Base-by-base conservation (phyloP, 306 rosid species). In the Notholithocarpus densiflorus region DNA sequence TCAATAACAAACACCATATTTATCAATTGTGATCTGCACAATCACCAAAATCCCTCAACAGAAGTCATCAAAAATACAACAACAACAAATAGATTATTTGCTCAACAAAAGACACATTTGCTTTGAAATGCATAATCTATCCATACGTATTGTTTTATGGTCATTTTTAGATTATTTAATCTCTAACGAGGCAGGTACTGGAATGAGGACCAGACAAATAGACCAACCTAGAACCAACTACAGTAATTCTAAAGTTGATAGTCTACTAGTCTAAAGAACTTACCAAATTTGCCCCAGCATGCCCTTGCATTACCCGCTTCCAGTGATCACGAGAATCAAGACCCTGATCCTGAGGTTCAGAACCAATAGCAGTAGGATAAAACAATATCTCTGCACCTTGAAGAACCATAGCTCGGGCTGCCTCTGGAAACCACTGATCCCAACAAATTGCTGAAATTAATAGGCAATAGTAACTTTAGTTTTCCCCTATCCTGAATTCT, bases 381-480 rank as follows among this genome's bases (percentile, higher is more conserved):
- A 95, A 83, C 91, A 95, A 84, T 84, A 95, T 88, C 84, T 95
- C 98, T 15, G 97, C 98, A 84, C 98, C 98, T 87, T 95, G 98
- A 89, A 95, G 98, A 57, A 75, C 98, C 97, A 95, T 90, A 62
- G 97, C 91, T 18, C 97, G 88, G 70, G 98, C 98, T 78, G 94
- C 92, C 93, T 95, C 98, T 0, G 98, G 98, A 84, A 95, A 95
- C 97, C 98, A 95, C 87, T 95, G 98, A 86, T 95, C 98, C 98
- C 98, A 95, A 89, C 98, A 92, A 75, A 95, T 91, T 80, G 96
- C 98, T 95, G 88, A 59, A 71, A 86, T 66, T 79, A 81, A 88
- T 20, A 68, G 72, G 5, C 56, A 77, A 20, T 34, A 66, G 77
- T 68, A 80, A 56, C 55, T 43, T 80, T 70, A 83, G 68, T 61